phyloP scores from a whole-genome alignment of 352 stramenopile species.

The Pythium myriotylum region DNA sequence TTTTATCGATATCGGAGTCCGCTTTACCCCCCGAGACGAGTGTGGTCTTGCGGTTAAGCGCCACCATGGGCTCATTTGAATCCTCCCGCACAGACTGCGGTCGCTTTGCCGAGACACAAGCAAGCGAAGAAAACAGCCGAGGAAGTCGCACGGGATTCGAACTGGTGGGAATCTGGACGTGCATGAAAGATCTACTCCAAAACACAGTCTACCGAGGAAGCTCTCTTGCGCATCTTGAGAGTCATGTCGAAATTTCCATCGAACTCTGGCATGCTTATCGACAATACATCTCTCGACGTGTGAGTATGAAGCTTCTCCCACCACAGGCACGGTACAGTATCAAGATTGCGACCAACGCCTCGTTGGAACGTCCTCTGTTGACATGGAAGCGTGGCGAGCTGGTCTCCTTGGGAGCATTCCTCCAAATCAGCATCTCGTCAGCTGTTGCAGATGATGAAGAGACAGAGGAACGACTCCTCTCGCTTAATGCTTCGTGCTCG shows the following conservation, averaged over 20 bases:
- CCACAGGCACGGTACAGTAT: slow-evolving; percentile 9
- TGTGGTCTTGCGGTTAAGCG: not conserved
- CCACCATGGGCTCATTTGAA: slow-evolving; percentile 4
- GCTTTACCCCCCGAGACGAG: not conserved
- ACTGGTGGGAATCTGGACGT: not conserved
- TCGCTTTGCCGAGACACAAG: not conserved
- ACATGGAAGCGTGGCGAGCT: not conserved
- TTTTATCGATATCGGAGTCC: not conserved
- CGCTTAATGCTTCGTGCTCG: slow-evolving; percentile 14
- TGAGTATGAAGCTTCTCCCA: slow-evolving; percentile 1
- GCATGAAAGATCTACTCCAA: not conserved
- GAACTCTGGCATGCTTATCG: slow-evolving; percentile 5
- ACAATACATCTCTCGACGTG: not conserved
- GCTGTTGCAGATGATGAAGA: not conserved
- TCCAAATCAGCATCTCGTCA: not conserved
- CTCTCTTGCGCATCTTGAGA: not conserved
- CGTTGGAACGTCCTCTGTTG: not conserved
- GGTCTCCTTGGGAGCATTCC: not conserved
- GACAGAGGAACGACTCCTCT: not conserved
- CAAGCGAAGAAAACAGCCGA: no score
- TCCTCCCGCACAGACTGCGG: not conserved
- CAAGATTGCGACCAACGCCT: not conserved
- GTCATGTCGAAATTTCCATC: not conserved
- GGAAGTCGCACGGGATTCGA: no score
- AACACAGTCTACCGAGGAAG: not conserved